These are phyloP conservation scores for Candolleomyces eurysporus DNA, from an alignment of 768 basidiomycete species.

Conservation along the genomic window DNA sequence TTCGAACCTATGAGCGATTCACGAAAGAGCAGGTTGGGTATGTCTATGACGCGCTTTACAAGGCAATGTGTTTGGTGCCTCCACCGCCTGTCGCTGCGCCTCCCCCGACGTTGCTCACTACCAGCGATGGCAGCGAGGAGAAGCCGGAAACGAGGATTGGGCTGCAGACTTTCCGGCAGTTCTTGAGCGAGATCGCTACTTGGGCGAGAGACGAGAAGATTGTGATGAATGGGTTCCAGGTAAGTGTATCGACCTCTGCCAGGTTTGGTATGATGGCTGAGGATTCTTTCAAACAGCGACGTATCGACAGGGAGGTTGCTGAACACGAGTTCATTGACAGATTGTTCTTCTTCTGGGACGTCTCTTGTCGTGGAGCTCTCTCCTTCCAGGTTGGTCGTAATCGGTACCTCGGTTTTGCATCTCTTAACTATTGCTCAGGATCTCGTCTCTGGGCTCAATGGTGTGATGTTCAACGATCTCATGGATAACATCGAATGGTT, in stretches of 20 bases:
- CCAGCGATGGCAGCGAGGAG: constrained; percentile 63
- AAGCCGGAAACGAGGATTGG: constrained; percentile 90
- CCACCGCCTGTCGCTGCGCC: constrained; percentile 54
- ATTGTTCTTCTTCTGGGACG: constrained; percentile 95
- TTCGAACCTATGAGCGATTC: constrained; percentile 77
- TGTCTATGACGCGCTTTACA: constrained; percentile 91
- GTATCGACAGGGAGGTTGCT: constrained; percentile 84
- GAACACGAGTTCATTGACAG: constrained; percentile 96
- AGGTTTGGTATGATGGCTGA: constrained; percentile 4
- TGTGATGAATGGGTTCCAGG: constrained; percentile 90
- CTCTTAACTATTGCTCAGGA: constrained; percentile 51
- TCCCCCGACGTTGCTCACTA: constrained; percentile 52
- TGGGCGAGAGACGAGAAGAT: constrained; percentile 96
- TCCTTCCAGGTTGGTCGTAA: constrained; percentile 69
- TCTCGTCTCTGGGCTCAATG: constrained; percentile 82
- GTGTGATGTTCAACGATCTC: constrained; percentile 92
- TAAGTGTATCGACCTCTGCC: constrained; percentile 22
- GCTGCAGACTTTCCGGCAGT: constrained; percentile 79
- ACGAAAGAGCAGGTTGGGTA: constrained; percentile 83
- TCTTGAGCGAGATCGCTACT: constrained; percentile 88
- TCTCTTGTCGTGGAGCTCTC: constrained; percentile 72
- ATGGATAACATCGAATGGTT: constrained; percentile 99
- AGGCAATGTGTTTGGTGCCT: constrained; percentile 75
- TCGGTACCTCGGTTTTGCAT: no score
- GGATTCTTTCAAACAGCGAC: constrained; percentile 51